Percentiles rank a stretch among this genome's conserved stretches.
phyloP scores from a whole-genome alignment of 352 stramenopile genomes.

The Phytophthora agathidicida region DNA sequence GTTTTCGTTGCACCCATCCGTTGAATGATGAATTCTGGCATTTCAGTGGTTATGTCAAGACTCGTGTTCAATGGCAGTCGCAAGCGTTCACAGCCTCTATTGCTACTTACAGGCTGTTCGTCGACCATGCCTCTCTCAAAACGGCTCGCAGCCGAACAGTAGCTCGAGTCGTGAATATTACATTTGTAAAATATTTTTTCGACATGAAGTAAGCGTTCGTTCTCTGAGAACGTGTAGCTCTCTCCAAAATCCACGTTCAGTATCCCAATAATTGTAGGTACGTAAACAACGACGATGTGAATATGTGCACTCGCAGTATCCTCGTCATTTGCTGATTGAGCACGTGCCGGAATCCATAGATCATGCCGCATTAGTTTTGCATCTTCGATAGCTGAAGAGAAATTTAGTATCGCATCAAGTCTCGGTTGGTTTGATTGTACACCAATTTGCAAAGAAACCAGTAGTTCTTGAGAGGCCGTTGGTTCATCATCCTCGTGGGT shows the following conservation, averaged over 20 bases:
- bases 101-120: not conserved
- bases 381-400: conserved; percentile 11
- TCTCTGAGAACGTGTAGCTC: conserved; percentile 17
- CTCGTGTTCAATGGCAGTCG: conserved; percentile 17
- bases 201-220: conserved; percentile 10
- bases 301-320: conserved; percentile 11
- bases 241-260: conserved; percentile 27
- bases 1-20: conserved; percentile 28
- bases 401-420: conserved; percentile 9
- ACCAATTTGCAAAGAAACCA: conserved; percentile 13
- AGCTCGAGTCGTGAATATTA: conserved; percentile 1
- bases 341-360: conserved; percentile 17
- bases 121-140: not conserved
- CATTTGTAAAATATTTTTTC: conserved; percentile 36
- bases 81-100: conserved; percentile 12
- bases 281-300: conserved; percentile 21
- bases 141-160: not conserved
- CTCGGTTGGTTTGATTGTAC: conserved; percentile 6
- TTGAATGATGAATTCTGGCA: conserved; percentile 25
- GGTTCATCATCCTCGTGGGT: not conserved
- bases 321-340: not conserved
- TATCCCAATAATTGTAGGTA: conserved; percentile 22
- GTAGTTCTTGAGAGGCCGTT: conserved; percentile 3
- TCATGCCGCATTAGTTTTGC: conserved; percentile 12
- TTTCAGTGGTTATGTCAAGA: not conserved